A percentile compares a stretch with the other conserved stretches of the same genome.
Conservation (phyloP, 1,139 yeast genomes). For the Taphrina deformans region DNA sequence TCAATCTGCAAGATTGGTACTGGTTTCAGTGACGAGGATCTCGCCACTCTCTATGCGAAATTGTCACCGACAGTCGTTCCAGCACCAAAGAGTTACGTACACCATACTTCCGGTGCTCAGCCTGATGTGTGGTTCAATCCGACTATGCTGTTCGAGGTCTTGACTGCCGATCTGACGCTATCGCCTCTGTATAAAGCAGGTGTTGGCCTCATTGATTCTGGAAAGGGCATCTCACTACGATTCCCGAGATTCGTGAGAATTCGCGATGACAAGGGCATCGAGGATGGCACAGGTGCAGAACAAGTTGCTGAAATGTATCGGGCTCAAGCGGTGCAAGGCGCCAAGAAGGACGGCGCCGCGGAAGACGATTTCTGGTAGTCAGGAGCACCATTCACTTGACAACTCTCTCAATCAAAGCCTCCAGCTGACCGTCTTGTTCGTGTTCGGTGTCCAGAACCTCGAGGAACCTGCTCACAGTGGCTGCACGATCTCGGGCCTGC, state of each 20-base stretch:
- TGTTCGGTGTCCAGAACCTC: neutral
- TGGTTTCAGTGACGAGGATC: conserved; percentile 86
- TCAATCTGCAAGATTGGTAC: conserved; percentile 97
- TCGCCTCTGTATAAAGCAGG: conserved; percentile 92
- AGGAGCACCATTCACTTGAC: neutral
- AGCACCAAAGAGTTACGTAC: conserved; percentile 62
- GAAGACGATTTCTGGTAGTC: conserved; percentile 21
- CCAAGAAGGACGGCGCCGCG: conserved; percentile 11
- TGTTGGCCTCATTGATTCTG: conserved; percentile 43
- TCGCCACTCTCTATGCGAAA: conserved; percentile 59
- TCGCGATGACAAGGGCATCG: conserved; percentile 83
- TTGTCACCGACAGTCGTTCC: conserved; percentile 68
- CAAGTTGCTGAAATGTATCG: conserved; percentile 81
- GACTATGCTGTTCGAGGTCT: conserved; percentile 76
- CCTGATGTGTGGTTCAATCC: conserved; percentile 82
- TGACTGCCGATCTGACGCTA: conserved; percentile 88
- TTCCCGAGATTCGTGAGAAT: conserved; percentile 86
- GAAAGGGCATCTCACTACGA: conserved; percentile 85
- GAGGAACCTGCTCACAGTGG: neutral
- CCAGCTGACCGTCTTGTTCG: neutral
- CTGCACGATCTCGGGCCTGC: neutral
- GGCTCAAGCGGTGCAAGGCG: conserved; percentile 30
- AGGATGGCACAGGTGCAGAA: conserved; percentile 85
- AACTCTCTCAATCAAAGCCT: neutral
- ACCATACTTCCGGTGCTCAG: conserved; percentile 61